Percentiles rank a stretch among this genome's conserved stretches.
Conservation (phyloP, 192 early-diverging fungal genomes). For the Coemansia sp. region DNA sequence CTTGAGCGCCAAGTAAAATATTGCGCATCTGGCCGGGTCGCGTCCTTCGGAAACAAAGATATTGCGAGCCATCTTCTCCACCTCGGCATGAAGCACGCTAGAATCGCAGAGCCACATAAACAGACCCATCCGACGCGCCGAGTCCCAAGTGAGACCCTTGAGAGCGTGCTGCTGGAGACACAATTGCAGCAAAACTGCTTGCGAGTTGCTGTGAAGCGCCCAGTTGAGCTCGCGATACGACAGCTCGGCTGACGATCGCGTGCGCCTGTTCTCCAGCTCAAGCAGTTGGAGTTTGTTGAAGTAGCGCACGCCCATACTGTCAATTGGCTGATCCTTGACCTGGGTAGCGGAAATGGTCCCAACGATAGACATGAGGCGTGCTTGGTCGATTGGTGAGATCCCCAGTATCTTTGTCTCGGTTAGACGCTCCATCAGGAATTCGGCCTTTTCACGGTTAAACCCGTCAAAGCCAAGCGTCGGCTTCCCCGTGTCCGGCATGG, state of each 20-base stretch:
- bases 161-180: conserved; percentile 44
- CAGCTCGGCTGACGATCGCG: conserved; percentile 45
- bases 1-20: conserved; percentile 86
- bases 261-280: conserved; percentile 53
- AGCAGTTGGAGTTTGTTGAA: conserved; percentile 71
- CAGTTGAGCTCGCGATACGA: conserved; percentile 69
- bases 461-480: conserved; percentile 27
- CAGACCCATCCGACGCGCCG: conserved; percentile 76
- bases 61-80: conserved; percentile 87
- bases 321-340: conserved; percentile 73
- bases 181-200: conserved; percentile 52
- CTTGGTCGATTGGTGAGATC: conserved; percentile 64
- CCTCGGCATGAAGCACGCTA: conserved; percentile 61
- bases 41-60: conserved; percentile 71
- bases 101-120: conserved; percentile 81
- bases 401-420: conserved; percentile 47
- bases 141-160: conserved; percentile 71
- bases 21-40: conserved; percentile 77
- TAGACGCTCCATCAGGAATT: conserved; percentile 36
- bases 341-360: conserved; percentile 53
- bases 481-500: background rate
- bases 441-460: conserved; percentile 42
- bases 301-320: conserved; percentile 84
- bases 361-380: conserved; percentile 70
- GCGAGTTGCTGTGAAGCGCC: conserved; percentile 88